phyloP scores from a whole-genome alignment of 305 asterid species.

The Salvia sclarea region DNA sequence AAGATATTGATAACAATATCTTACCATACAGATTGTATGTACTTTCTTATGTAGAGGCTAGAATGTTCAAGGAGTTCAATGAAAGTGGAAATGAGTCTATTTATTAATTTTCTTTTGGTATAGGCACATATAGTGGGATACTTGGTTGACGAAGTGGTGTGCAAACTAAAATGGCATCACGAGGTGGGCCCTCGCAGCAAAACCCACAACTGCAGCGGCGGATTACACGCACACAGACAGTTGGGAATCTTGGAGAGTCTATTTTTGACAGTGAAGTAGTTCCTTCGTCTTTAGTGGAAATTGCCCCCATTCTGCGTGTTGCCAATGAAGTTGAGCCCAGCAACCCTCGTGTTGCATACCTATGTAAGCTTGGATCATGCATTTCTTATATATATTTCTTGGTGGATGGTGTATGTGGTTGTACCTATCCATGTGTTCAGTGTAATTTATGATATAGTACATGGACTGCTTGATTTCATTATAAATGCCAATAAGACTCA shows the following conservation, averaged over 20 bases:
- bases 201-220: conserved; percentile 74
- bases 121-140: conserved; percentile 23
- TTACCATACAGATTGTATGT: not conserved
- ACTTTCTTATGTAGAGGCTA: not conserved
- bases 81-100: conserved; percentile 7
- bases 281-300: conserved; percentile 93
- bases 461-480: conserved; percentile 2
- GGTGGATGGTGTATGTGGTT: not conserved
- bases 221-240: conserved; percentile 85
- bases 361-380: conserved; percentile 56
- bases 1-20: conserved; percentile 1
- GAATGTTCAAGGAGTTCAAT: not conserved
- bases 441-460: not conserved
- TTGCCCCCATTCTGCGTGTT: conserved; percentile 98
- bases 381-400: conserved; percentile 5
- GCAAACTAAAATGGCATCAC: conserved; percentile 56
- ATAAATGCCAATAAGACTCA: not conserved
- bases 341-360: conserved; percentile 97
- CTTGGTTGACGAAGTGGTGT: conserved; percentile 32
- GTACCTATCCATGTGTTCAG: not conserved
- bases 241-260: conserved; percentile 89
- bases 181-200: conserved; percentile 72
- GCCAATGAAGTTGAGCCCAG: conserved; percentile 99
- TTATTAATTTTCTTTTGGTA: conserved; percentile 8
- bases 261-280: conserved; percentile 95